Evolutionary conservation across 257 asterid species (phyloP).

Genomic region (Striga asiatica): DNA sequence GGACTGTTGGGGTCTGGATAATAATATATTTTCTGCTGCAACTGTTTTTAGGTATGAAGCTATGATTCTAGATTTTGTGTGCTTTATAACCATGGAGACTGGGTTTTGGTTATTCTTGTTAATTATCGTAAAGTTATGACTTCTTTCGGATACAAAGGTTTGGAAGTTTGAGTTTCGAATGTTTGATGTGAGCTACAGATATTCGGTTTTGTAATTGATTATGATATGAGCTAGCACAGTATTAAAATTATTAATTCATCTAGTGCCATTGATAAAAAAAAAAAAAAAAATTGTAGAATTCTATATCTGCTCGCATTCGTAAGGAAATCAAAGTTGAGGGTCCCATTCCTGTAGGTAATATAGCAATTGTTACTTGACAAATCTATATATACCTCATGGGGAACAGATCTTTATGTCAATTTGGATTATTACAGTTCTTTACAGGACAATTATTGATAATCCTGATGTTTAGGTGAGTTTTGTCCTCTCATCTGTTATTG

Average conservation of each 20-base stretch:
- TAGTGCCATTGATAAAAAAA: too few relatives aligned
- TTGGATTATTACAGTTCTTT: not conserved
- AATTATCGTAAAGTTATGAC: too few relatives aligned
- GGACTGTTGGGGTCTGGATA: slow-evolving; percentile 86
- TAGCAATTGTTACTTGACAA: not conserved
- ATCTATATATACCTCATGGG: too few relatives aligned
- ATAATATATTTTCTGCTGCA: slow-evolving; percentile 41
- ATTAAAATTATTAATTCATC: not conserved
- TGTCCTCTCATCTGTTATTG: too few relatives aligned
- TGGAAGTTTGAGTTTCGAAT: too few relatives aligned
- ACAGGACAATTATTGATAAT: not conserved
- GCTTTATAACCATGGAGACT: not conserved
- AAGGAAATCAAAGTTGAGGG: too few relatives aligned
- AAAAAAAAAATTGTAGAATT: too few relatives aligned
- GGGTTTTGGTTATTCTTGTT: too few relatives aligned
- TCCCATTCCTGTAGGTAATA: too few relatives aligned
- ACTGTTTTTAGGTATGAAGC: slow-evolving; percentile 41
- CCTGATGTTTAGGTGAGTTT: not conserved
- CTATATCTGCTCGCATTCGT: too few relatives aligned
- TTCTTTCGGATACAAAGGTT: too few relatives aligned
- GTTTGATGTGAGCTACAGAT: too few relatives aligned
- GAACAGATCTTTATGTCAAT: not conserved
- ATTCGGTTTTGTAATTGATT: not conserved
- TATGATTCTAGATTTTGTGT: not conserved
- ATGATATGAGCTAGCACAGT: not conserved